These are phyloP conservation scores for Myriangium duriaei DNA, from an alignment of 2,329 filamentous ascomycete genomes.

Conservation along the genomic window DNA sequence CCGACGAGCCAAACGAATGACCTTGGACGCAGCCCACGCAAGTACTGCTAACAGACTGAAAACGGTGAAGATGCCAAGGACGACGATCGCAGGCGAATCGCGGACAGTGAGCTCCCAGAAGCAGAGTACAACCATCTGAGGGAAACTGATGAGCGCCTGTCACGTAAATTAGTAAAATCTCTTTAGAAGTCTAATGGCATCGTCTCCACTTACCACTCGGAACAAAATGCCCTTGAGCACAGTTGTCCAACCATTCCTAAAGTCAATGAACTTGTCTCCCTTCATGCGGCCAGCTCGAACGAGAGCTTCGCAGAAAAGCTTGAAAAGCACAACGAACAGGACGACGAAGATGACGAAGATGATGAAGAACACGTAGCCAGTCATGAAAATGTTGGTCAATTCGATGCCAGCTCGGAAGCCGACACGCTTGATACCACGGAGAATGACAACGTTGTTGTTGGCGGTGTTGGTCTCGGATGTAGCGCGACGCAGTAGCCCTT, in stretches of 20 bases:
- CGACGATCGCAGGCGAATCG: constrained; percentile 76
- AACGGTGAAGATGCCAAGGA: constrained; percentile 81
- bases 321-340: constrained; percentile 63
- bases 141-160: constrained; percentile 71
- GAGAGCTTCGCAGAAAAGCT: constrained; percentile 64
- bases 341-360: constrained; percentile 68
- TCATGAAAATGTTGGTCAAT: constrained; percentile 85
- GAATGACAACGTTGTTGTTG: constrained; percentile 31
- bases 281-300: constrained; percentile 68
- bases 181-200: constrained; percentile 6
- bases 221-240: constrained; percentile 90
- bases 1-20: constrained; percentile 75
- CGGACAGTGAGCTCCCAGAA: constrained; percentile 83
- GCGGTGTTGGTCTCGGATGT: constrained; percentile 17
- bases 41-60: constrained; percentile 67
- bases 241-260: constrained; percentile 87
- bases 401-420: constrained; percentile 79
- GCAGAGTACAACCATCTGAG: constrained; percentile 79
- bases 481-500: constrained; percentile 34
- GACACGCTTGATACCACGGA: constrained; percentile 78
- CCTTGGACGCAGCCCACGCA: constrained; percentile 77
- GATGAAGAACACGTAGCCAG: constrained; percentile 77
- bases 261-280: constrained; percentile 76
- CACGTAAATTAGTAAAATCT: constrained; percentile 2
- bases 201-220: constrained; percentile 45